Evolutionary conservation across 169 alveolate genomes (phyloP).

Genomic region (Cryptosporidium sp.): DNA sequence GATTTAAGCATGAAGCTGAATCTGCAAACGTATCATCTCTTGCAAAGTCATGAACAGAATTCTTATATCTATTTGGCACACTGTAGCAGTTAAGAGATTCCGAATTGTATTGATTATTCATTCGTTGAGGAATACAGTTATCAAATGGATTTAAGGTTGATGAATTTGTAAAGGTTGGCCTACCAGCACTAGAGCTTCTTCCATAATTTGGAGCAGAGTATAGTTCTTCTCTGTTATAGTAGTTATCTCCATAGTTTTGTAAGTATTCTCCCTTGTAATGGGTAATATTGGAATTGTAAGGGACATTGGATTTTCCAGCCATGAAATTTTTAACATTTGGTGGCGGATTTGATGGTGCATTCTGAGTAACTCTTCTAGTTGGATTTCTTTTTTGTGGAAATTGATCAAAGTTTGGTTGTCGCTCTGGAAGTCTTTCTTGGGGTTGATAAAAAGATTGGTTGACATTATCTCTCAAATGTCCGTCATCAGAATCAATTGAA

Average conservation of each 20-base stretch:
- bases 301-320: slow-evolving; percentile 30
- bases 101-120: slow-evolving; percentile 13
- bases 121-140: slow-evolving; percentile 21
- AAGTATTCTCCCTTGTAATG: neutral
- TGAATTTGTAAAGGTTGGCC: slow-evolving; percentile 40
- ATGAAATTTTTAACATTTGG: slow-evolving; percentile 5
- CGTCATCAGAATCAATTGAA: slow-evolving; percentile 40
- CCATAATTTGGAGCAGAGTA: neutral
- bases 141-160: slow-evolving; percentile 42
- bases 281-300: slow-evolving; percentile 28
- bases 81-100: slow-evolving; percentile 30
- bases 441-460: neutral
- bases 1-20: slow-evolving; percentile 55
- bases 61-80: slow-evolving; percentile 43
- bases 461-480: slow-evolving; percentile 7
- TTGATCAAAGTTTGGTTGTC: neutral
- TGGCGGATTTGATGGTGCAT: neutral
- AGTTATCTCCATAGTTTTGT: slow-evolving; percentile 7
- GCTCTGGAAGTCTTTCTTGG: slow-evolving; percentile 4
- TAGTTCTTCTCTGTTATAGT: slow-evolving; percentile 34
- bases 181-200: slow-evolving; percentile 44
- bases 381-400: neutral
- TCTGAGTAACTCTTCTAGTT: slow-evolving; percentile 39
- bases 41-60: slow-evolving; percentile 40
- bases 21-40: slow-evolving; percentile 24